Percentiles rank a stretch among this genome's conserved stretches.
These are phyloP conservation scores for Mycena venus DNA, from an alignment of 768 basidiomycete genomes.

Conservation along the genomic window DNA sequence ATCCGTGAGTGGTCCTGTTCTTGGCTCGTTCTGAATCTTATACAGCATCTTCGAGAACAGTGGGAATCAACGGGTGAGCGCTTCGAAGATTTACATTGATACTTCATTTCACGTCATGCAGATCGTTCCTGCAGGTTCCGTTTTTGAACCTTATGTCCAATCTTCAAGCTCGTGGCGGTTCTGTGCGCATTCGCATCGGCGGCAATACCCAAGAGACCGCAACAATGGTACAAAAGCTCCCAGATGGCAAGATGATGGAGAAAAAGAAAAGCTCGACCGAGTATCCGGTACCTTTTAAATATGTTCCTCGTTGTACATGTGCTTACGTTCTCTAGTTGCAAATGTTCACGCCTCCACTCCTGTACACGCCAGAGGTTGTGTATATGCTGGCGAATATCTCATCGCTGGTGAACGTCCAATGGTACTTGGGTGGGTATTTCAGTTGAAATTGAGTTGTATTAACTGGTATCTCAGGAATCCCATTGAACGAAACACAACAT, in stretches of 20 bases:
- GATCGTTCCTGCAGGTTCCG: conserved; percentile 63
- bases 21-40: not conserved
- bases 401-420: conserved; percentile 56
- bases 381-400: conserved; percentile 70
- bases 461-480: conserved; percentile 76
- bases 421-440: conserved; percentile 55
- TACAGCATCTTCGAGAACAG: conserved; percentile 45
- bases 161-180: conserved; percentile 68
- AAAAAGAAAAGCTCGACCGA: conserved; percentile 53
- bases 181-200: conserved; percentile 71
- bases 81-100: conserved; percentile 20
- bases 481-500: conserved; percentile 75
- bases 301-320: not conserved
- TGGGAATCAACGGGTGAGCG: conserved; percentile 58
- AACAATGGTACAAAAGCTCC: conserved; percentile 54
- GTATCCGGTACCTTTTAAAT: conserved; percentile 55
- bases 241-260: conserved; percentile 57
- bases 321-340: conserved; percentile 51
- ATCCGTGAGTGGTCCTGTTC: conserved; percentile 44
- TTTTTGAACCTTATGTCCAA: conserved; percentile 79
- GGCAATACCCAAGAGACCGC: conserved; percentile 77
- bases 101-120: conserved; percentile 38
- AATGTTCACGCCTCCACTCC: conserved; percentile 79
- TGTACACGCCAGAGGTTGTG: conserved; percentile 73
- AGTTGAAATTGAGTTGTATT: conserved; percentile 43